Percentiles rank a stretch among this genome's conserved stretches.
These are phyloP conservation scores for Prunus padus DNA, from an alignment of 306 rosid species.

Conservation along the genomic window DNA sequence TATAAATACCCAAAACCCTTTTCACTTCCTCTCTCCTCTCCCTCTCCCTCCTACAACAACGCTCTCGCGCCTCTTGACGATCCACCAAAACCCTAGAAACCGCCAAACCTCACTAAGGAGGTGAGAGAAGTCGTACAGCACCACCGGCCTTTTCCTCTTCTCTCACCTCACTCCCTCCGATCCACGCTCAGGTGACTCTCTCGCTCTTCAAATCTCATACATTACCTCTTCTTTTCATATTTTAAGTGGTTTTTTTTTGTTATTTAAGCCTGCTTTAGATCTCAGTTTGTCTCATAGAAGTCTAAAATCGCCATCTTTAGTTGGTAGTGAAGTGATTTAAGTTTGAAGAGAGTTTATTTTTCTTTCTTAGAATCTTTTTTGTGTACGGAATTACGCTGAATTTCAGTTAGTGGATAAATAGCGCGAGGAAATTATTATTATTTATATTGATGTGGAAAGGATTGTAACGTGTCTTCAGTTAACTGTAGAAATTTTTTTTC, in stretches of 20 bases:
- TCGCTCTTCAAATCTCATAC: not conserved
- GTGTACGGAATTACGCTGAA: not conserved
- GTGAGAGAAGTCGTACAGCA: constrained; percentile 34
- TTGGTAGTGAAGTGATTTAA: not conserved
- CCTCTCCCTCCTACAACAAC: constrained; percentile 1
- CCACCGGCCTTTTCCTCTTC: constrained; percentile 14
- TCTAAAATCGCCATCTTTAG: not conserved
- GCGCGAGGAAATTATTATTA: not conserved
- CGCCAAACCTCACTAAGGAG: constrained; percentile 31
- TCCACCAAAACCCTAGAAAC: constrained; percentile 47
- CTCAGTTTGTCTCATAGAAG: not conserved
- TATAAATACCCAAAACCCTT: constrained; percentile 18
- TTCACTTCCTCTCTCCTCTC: not conserved
- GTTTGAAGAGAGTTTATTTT: not conserved
- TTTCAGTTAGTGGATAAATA: not conserved
- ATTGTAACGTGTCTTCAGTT: not conserved
- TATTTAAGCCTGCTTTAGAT: not conserved
- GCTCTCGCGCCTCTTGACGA: constrained; percentile 45
- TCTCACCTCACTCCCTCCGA: constrained; percentile 29
- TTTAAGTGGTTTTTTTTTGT: not conserved
- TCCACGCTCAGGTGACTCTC: constrained; percentile 39
- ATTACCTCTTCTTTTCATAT: not conserved
- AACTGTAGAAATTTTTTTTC: not conserved
- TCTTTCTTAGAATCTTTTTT: not conserved
- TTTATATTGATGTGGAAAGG: no score